phyloP scores from a whole-genome alignment of 352 stramenopile genomes.

The Phytophthora pseudosyringae region DNA sequence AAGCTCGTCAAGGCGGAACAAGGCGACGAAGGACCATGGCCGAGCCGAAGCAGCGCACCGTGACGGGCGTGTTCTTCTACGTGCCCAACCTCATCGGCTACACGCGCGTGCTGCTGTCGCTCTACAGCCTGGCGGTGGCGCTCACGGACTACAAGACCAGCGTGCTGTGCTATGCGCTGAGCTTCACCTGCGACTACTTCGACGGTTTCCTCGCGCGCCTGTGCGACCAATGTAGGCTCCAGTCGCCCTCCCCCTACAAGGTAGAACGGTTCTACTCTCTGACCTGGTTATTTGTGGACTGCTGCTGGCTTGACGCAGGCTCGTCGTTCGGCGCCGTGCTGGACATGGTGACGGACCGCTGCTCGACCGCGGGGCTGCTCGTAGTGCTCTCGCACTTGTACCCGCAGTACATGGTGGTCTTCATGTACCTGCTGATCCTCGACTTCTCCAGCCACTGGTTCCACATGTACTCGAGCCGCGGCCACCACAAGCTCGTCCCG shows the following conservation, averaged over 20 bases:
- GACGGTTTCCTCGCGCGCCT: constrained; percentile 97
- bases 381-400: constrained; percentile 95
- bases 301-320: constrained; percentile 30
- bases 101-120: constrained; percentile 84
- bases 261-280: constrained; percentile 3
- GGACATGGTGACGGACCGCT: constrained; percentile 99
- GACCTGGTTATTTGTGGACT: background rate
- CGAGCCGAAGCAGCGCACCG: constrained; percentile 41
- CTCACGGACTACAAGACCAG: constrained; percentile 76
- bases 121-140: constrained; percentile 88
- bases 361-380: constrained; percentile 95
- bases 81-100: constrained; percentile 98
- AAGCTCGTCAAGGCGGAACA: too few species aligned
- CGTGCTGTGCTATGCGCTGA: constrained; percentile 92
- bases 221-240: constrained; percentile 93
- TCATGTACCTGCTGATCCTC: constrained; percentile 93
- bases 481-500: constrained; percentile 96
- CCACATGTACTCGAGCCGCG: constrained; percentile 96
- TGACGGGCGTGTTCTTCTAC: constrained; percentile 93
- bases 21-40: constrained; percentile 17
- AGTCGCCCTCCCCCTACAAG: background rate
- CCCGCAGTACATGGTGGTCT: constrained; percentile 75
- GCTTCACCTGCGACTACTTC: constrained; percentile 98
- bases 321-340: constrained; percentile 95
- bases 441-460: constrained; percentile 98